phyloP scores from a whole-genome alignment of 1,139 yeast species.

The Diutina rugosa region DNA sequence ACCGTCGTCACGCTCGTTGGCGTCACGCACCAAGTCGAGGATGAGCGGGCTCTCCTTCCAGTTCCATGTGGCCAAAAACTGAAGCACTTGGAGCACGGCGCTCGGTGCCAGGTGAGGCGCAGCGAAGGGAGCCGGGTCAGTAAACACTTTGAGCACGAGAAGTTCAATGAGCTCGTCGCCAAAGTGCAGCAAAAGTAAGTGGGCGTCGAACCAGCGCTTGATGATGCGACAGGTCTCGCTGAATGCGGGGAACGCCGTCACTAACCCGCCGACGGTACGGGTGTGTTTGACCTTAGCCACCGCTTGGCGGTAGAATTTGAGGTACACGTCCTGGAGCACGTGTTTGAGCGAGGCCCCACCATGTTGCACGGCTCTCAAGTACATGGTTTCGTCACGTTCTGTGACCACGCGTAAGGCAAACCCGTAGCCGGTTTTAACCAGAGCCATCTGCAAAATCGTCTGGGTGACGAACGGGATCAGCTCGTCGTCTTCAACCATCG shows the following conservation, averaged over 20 bases:
- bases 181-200: slow-evolving; percentile 53
- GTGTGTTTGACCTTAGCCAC: slow-evolving; percentile 71
- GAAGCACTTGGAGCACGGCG: slow-evolving; percentile 68
- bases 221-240: slow-evolving; percentile 75
- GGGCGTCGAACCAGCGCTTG: slow-evolving; percentile 77
- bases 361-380: slow-evolving; percentile 55
- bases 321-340: slow-evolving; percentile 46
- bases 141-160: slow-evolving; percentile 71
- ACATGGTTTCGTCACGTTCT: slow-evolving; percentile 69
- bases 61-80: slow-evolving; percentile 74
- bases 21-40: slow-evolving; percentile 49
- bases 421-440: slow-evolving; percentile 82
- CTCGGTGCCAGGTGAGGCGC: slow-evolving; percentile 68
- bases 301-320: slow-evolving; percentile 56
- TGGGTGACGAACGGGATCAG: slow-evolving; percentile 53
- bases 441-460: slow-evolving; percentile 45
- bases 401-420: slow-evolving; percentile 63
- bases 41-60: slow-evolving; percentile 85
- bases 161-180: slow-evolving; percentile 73
- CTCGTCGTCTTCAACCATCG: slow-evolving; percentile 44
- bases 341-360: slow-evolving; percentile 40
- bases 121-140: slow-evolving; percentile 73
- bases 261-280: slow-evolving; percentile 56
- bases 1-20: slow-evolving; percentile 18
- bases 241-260: slow-evolving; percentile 62